Percentiles rank a stretch among this genome's conserved stretches.
phyloP scores from a whole-genome alignment of 352 stramenopile species.

The Phytophthora uliginosa region DNA sequence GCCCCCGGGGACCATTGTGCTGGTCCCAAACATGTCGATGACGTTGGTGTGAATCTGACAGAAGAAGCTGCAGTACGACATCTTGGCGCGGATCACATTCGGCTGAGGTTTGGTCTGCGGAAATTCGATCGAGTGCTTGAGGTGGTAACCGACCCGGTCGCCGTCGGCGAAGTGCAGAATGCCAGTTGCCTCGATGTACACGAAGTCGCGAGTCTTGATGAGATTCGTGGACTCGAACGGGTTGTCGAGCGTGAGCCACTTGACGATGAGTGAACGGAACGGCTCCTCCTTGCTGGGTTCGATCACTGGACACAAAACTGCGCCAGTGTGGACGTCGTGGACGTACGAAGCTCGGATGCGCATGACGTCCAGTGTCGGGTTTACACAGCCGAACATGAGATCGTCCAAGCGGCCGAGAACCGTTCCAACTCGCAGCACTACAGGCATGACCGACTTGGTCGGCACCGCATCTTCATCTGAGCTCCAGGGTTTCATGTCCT shows the following conservation, averaged over 20 bases:
- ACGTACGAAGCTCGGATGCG: constrained; percentile 47
- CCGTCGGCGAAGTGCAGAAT: constrained; percentile 25
- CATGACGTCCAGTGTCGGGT: constrained; percentile 38
- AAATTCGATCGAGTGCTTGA: constrained; percentile 32
- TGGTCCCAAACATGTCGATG: constrained; percentile 52
- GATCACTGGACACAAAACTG: constrained; percentile 37
- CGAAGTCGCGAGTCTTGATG: constrained; percentile 49
- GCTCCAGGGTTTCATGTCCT: background rate
- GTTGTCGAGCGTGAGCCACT: constrained; percentile 48
- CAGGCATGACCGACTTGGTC: constrained; percentile 13
- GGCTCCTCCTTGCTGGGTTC: constrained; percentile 27
- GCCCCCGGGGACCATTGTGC: constrained; percentile 33
- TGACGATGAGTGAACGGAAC: constrained; percentile 38
- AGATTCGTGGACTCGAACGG: constrained; percentile 33
- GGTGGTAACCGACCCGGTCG: constrained; percentile 34
- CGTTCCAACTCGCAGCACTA: constrained; percentile 34
- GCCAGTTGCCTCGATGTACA: constrained; percentile 45
- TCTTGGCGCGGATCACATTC: constrained; percentile 51
- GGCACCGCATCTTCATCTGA: background rate
- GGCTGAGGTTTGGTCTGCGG: constrained; percentile 20
- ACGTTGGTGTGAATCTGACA: constrained; percentile 49
- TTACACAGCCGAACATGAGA: constrained; percentile 47
- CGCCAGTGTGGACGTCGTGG: constrained; percentile 30
- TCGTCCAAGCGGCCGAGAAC: constrained; percentile 36
- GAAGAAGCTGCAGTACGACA: constrained; percentile 59